Conservation (phyloP, 2,329 filamentous ascomycete species). For the Phoma sp. region DNA sequence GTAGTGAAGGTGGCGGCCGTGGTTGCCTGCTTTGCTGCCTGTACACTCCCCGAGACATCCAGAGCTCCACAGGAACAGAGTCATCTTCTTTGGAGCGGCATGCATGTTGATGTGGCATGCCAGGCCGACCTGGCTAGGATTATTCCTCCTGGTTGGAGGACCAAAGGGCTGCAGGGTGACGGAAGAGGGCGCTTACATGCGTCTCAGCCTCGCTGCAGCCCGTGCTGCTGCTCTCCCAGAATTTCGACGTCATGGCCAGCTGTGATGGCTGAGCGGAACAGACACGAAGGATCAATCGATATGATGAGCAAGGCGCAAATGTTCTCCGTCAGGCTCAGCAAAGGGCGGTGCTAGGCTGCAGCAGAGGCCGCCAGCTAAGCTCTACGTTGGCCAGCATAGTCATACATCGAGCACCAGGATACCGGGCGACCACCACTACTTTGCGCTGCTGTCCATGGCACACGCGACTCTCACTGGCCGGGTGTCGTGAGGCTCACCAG, state of each 20-base stretch:
- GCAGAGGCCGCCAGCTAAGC: not conserved
- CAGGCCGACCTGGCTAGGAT: not conserved
- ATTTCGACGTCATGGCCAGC: not conserved
- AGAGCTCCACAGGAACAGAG: not conserved
- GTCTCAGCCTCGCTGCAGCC: conserved; percentile 4
- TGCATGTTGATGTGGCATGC: not conserved
- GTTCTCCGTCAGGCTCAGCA: not conserved
- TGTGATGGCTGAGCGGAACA: not conserved
- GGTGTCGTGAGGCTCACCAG: not conserved
- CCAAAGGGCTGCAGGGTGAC: conserved; percentile 11
- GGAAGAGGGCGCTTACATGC: conserved; percentile 11
- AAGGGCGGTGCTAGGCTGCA: conserved; percentile 16
- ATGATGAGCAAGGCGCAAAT: not conserved
- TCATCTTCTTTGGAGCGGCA: not conserved
- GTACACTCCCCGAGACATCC: not conserved
- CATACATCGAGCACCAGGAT: too few species aligned
- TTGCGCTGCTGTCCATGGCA: not conserved
- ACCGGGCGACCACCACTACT: too few species aligned
- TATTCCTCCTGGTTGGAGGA: not conserved
- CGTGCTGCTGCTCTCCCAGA: not conserved
- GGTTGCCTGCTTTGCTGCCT: conserved; percentile 17
- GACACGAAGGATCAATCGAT: not conserved
- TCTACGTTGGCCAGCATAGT: too few species aligned
- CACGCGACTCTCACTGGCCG: not conserved
- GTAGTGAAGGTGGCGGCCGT: conserved; percentile 4